A percentile compares a stretch with the other conserved stretches of the same genome.
Evolutionary conservation across 768 basidiomycete genomes (phyloP).

Genomic region (Mycena indigotica): DNA sequence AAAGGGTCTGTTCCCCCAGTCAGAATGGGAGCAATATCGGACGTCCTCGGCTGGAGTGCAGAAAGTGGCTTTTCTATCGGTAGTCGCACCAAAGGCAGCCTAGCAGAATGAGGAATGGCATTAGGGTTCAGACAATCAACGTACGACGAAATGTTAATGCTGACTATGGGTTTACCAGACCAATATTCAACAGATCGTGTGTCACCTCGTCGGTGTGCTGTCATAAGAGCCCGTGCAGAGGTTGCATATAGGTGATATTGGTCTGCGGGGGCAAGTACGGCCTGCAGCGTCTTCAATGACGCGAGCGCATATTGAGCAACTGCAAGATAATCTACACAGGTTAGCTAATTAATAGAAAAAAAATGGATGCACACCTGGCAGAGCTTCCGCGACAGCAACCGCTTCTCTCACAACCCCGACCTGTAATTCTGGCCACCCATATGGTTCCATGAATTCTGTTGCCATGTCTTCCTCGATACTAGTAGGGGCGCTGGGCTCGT

Average conservation of each 20-base stretch:
- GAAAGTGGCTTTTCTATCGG: constrained; percentile 75
- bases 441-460: constrained; percentile 51
- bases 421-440: constrained; percentile 95
- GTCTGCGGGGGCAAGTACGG: constrained; percentile 70
- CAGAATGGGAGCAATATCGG: constrained; percentile 50
- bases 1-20: constrained; percentile 75
- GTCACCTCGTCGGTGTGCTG: constrained; percentile 78
- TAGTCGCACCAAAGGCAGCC: constrained; percentile 68
- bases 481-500: constrained; percentile 18
- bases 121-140: constrained; percentile 26
- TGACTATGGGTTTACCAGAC: constrained; percentile 79
- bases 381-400: constrained; percentile 84
- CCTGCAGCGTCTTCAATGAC: constrained; percentile 72
- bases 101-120: constrained; percentile 38
- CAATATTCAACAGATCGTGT: constrained; percentile 77
- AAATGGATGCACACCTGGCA: constrained; percentile 66
- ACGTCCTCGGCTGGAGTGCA: constrained; percentile 44
- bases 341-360: not conserved
- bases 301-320: constrained; percentile 92
- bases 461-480: constrained; percentile 45
- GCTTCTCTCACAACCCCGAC: constrained; percentile 93
- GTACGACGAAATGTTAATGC: constrained; percentile 77
- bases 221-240: constrained; percentile 69
- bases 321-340: constrained; percentile 68
- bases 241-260: constrained; percentile 80